phyloP scores from a whole-genome alignment of 768 basidiomycete genomes.

The Agaricus blazei region DNA sequence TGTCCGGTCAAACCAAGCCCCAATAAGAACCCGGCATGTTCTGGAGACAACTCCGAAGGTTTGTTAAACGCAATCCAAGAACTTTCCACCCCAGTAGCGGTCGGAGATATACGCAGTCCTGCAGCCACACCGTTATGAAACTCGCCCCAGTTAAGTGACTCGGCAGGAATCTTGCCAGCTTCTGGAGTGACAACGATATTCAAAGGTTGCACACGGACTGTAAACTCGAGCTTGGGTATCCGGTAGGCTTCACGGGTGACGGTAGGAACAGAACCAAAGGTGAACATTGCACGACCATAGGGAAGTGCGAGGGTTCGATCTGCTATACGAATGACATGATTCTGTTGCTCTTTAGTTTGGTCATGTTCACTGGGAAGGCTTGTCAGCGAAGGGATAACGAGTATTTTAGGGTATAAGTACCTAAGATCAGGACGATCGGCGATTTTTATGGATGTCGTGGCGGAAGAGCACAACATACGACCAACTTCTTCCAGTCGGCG shows the following conservation, averaged over 20 bases:
- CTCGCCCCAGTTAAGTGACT: conserved; percentile 87
- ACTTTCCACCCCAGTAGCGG: conserved; percentile 74
- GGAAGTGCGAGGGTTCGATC: conserved; percentile 88
- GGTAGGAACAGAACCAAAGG: conserved; percentile 74
- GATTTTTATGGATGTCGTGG: conserved; percentile 57
- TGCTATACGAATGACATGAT: conserved; percentile 72
- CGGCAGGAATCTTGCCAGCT: conserved; percentile 63
- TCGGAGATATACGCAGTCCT: conserved; percentile 76
- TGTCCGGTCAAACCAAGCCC: conserved; percentile 93
- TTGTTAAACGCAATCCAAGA: conserved; percentile 97
- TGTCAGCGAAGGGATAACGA: conserved; percentile 1
- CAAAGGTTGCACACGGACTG: conserved; percentile 68
- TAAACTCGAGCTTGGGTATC: conserved; percentile 76
- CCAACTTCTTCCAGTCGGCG: conserved; percentile 87
- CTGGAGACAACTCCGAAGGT: conserved; percentile 82
- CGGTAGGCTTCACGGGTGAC: conserved; percentile 74
- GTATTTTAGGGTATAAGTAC: conserved; percentile 12
- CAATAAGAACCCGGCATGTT: conserved; percentile 95
- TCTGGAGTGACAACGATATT: conserved; percentile 64
- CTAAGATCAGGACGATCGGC: conserved; percentile 67
- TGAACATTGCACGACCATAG: conserved; percentile 88
- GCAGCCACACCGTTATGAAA: conserved; percentile 98
- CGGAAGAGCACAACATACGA: conserved; percentile 82
- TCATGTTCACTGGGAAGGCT: conserved; percentile 69
- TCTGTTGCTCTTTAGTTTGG: conserved; percentile 80